Evolutionary conservation across 257 asterid species (phyloP).

Genomic region (Anisodus acutangulus): DNA sequence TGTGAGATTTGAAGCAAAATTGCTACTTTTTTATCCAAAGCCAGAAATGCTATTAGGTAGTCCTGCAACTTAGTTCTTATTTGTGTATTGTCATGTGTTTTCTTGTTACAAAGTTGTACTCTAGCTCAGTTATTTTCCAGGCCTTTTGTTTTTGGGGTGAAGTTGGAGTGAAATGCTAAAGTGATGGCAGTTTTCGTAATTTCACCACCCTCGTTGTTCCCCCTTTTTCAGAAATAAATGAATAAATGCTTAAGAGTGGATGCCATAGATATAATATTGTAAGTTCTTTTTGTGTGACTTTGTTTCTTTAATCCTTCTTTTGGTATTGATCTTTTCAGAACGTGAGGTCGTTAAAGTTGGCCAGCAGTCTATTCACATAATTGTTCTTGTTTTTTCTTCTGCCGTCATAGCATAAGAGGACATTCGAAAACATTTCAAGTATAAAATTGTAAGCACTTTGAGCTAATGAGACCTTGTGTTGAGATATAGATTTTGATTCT

Average conservation of each 20-base stretch:
- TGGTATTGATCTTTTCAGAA: slow-evolving; percentile 46
- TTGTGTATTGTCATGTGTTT: background rate
- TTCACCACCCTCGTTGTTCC: background rate
- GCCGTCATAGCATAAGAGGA: slow-evolving; percentile 64
- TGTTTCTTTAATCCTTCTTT: slow-evolving; percentile 17
- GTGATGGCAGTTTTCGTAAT: background rate
- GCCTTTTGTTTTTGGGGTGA: background rate
- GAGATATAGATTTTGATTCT: background rate
- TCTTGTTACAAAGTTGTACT: background rate
- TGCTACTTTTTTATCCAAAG: slow-evolving; percentile 74
- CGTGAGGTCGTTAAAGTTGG: slow-evolving; percentile 78
- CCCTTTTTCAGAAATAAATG: background rate
- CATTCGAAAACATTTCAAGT: slow-evolving; percentile 66
- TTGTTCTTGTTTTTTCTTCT: slow-evolving; percentile 82
- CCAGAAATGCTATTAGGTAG: slow-evolving; percentile 72
- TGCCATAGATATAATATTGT: background rate
- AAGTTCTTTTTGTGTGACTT: background rate
- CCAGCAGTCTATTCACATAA: slow-evolving; percentile 59
- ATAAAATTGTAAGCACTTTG: slow-evolving; percentile 55
- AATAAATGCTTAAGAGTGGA: background rate
- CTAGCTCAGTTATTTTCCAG: background rate
- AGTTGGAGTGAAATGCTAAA: background rate
- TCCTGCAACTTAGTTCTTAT: background rate
- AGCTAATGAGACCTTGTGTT: slow-evolving; percentile 25
- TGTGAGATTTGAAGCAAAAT: slow-evolving; percentile 55